Conservation (phyloP, 1,284 basidiomycete genomes). For the Malassezia slooffiae region DNA sequence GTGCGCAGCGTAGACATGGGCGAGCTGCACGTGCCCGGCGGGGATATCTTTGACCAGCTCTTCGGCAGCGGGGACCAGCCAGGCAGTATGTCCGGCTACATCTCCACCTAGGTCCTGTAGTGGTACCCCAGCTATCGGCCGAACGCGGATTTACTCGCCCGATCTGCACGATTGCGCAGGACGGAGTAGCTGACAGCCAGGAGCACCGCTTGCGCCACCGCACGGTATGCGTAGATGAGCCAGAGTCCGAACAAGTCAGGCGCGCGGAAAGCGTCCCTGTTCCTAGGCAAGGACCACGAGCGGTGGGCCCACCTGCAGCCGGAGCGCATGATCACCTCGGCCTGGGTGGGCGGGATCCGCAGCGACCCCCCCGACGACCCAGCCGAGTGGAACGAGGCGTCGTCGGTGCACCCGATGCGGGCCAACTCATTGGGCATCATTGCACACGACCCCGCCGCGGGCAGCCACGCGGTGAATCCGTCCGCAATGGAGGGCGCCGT, state of each 20-base stretch:
- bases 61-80: slow-evolving; percentile 24
- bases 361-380: neutral
- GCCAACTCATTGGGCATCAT: slow-evolving; percentile 10
- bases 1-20: slow-evolving; percentile 25
- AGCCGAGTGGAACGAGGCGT: slow-evolving; percentile 3
- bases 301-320: slow-evolving; percentile 34
- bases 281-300: slow-evolving; percentile 41
- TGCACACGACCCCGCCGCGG: no score
- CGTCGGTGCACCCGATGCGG: slow-evolving; percentile 3
- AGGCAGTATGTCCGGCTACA: slow-evolving; percentile 25
- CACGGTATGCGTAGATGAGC: no score
- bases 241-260: no score
- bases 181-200: no score
- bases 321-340: slow-evolving; percentile 19
- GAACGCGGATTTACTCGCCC: no score
- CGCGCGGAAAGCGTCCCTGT: slow-evolving; percentile 31
- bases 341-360: slow-evolving; percentile 14
- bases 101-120: slow-evolving; percentile 17
- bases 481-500: slow-evolving; percentile 3
- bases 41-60: slow-evolving; percentile 43
- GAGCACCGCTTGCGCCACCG: no score
- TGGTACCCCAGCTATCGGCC: no score
- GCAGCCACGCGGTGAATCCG: neutral
- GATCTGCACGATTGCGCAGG: no score
- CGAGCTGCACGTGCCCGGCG: slow-evolving; percentile 27